These are phyloP conservation scores for Polyporus arcularius DNA, from an alignment of 768 basidiomycete genomes.

Conservation along the genomic window DNA sequence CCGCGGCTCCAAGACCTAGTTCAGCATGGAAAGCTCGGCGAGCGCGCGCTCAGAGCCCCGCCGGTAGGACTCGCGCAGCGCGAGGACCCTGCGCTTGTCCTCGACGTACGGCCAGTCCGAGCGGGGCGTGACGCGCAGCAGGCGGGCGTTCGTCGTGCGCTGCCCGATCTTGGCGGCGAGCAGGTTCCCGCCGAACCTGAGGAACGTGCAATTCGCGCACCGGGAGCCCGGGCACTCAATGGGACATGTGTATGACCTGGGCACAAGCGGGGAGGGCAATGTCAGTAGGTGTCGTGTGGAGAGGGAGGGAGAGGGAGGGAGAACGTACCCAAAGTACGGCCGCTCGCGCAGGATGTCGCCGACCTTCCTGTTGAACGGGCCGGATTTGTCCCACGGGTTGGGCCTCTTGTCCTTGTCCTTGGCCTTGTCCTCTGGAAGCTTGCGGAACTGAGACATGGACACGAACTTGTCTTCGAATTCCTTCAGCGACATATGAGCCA, in stretches of 20 bases:
- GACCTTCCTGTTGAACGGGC: no score
- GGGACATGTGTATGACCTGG: neutral
- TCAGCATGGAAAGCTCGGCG: neutral
- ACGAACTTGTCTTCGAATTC: no score
- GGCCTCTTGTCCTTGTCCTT: no score
- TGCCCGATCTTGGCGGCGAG: conserved; percentile 7
- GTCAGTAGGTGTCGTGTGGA: neutral
- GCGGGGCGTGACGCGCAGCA: neutral
- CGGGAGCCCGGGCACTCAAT: neutral
- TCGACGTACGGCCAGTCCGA: neutral
- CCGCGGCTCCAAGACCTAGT: neutral
- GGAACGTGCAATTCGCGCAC: conserved; percentile 10
- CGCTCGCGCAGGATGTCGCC: no score
- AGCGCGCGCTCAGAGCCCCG: neutral
- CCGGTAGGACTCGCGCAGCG: neutral
- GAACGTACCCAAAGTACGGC: no score
- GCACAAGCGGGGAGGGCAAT: neutral
- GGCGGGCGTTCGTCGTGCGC: neutral
- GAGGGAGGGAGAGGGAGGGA: neutral
- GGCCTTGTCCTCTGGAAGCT: no score
- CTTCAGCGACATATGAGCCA: no score
- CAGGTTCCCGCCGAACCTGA: neutral
- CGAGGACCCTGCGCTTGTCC: conserved; percentile 1
- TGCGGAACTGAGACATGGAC: no score
- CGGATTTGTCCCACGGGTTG: no score